Base-by-base conservation (phyloP, 345 rosid species). In the Toxicodendron radicans region DNA sequence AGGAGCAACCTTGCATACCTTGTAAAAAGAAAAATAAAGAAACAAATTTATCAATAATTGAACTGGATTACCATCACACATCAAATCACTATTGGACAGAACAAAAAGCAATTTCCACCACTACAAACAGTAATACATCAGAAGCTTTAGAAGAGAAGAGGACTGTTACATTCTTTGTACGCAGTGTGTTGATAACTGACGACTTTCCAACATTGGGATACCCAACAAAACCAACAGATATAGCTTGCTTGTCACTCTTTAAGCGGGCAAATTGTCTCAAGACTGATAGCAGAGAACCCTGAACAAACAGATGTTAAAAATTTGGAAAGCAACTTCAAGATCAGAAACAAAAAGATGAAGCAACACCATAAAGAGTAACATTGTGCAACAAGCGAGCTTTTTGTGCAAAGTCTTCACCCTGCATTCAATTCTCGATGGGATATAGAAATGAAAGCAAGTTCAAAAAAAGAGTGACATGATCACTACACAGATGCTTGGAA, bases 1-100 rank as follows among this genome's bases (percentile, higher is more conserved):
- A 27, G 99, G 98, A 80, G 99, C 99, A 74, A 91, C 99, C 83
- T 90, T 95, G 88, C 99, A 93, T 71, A 95, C 98, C 99, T 95
- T 45, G 52, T 21, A 2, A 56, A 27, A 7, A 66, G 2, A 20
- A 11, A 78, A 71, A 56, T 32, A 52, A 4, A 70, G n/a, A 7
- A 7, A 61, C 58, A 52, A 52, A 49, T 48, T n/a, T 24, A 49
- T 74, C 58, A 61, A 49, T 63, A 56, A 27, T 10, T 58, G 33
- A 51, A 35, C 20, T 16, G 16, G 61, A 17, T 48, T 17, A 20
- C 7, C 51, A n/a, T 2, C 10, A 8, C 7, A 51, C 3, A 61
- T 11, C 27, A 60, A 48, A 72, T 60, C 59, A n/a, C 17, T 33
- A 49, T 33, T 51, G 35, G 35, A 48, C 27, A 13, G 20, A 60